Evolutionary conservation across 2,329 filamentous ascomycete species (phyloP).

Genomic region (Fusarium pseudonygamai): DNA sequence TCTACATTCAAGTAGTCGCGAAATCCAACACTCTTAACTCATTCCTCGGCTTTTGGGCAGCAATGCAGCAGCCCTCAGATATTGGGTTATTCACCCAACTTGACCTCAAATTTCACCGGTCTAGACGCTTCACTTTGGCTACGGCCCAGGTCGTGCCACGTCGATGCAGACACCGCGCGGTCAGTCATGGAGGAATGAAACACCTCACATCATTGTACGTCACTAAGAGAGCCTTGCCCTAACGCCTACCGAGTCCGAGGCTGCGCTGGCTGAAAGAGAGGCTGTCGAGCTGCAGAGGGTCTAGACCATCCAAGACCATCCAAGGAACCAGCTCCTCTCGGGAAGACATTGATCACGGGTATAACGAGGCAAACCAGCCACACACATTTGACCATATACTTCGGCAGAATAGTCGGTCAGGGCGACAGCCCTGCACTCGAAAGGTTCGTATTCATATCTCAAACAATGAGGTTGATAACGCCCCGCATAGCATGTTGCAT

Average conservation of each 20-base stretch:
- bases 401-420: slow-evolving; percentile 1
- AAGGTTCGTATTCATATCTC: slow-evolving; percentile 34
- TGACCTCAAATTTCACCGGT: not conserved
- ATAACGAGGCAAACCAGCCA: slow-evolving; percentile 1
- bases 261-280: not conserved
- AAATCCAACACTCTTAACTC: not conserved
- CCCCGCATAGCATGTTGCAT: slow-evolving; percentile 24
- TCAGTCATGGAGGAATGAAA: not conserved
- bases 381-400: not conserved
- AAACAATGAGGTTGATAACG: slow-evolving; percentile 29
- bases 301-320: not conserved
- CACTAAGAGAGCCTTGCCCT: not conserved
- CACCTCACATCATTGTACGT: not conserved
- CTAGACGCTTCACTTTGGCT: slow-evolving; percentile 11
- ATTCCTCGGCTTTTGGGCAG: slow-evolving; percentile 22
- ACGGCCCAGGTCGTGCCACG: slow-evolving; percentile 16
- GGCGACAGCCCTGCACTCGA: slow-evolving; percentile 21
- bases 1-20: slow-evolving; percentile 9
- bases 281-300: not conserved
- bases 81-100: not conserved
- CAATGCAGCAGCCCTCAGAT: slow-evolving; percentile 19
- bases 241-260: slow-evolving; percentile 8
- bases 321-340: not conserved
- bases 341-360: not conserved
- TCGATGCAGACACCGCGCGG: not conserved